Conservation (phyloP, 441 rosid genomes). For the Capsella rubella region DNA sequence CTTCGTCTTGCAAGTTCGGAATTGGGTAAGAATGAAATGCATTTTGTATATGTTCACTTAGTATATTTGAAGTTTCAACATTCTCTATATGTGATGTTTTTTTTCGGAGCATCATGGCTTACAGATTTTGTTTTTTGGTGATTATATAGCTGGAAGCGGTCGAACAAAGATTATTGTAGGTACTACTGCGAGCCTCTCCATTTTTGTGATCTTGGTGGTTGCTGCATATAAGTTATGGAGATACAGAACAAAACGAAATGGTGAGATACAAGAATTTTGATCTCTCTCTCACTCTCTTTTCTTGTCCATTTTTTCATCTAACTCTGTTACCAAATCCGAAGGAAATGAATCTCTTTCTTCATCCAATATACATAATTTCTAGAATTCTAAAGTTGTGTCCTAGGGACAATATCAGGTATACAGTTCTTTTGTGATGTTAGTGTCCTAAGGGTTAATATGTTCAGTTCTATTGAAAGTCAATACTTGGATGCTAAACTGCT, state of each 20-base stretch:
- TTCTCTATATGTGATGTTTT: slow-evolving; percentile 14
- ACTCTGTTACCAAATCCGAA: neutral
- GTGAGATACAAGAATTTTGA: slow-evolving; percentile 8
- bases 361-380: slow-evolving; percentile 2
- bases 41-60: neutral
- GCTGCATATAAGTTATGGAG: slow-evolving; percentile 38
- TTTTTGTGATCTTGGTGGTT: slow-evolving; percentile 31
- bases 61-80: slow-evolving; percentile 7
- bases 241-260: slow-evolving; percentile 40
- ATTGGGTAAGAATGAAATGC: slow-evolving; percentile 40
- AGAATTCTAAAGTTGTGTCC: neutral
- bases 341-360: neutral
- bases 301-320: neutral
- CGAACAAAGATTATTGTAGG: slow-evolving; percentile 22
- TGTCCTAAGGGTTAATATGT: slow-evolving; percentile 1
- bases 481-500: neutral
- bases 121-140: slow-evolving; percentile 14
- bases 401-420: neutral
- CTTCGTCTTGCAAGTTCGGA: slow-evolving; percentile 51
- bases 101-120: slow-evolving; percentile 18
- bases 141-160: slow-evolving; percentile 29
- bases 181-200: slow-evolving; percentile 24
- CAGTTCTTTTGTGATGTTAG: neutral
- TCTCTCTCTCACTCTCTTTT: neutral
- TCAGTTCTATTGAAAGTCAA: neutral